Percentiles rank a stretch among this genome's conserved stretches.
Evolutionary conservation across 495 filamentous ascomycete species (phyloP).

Genomic region (Tuber microsphaerosporum): DNA sequence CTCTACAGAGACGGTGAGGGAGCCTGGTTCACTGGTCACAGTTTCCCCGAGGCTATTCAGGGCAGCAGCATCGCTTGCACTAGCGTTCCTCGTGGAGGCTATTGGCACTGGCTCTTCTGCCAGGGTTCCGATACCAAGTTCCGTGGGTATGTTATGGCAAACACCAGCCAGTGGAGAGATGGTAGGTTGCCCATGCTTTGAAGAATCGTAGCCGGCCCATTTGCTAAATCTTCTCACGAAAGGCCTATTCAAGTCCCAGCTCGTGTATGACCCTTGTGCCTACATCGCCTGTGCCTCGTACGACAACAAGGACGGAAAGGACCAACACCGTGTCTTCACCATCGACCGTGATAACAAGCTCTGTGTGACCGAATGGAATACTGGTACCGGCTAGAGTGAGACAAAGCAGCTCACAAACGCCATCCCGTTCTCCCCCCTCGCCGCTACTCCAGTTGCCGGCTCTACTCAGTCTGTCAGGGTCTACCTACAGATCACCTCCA

Average conservation of each 20-base stretch:
- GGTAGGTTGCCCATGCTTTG: neutral
- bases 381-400: neutral
- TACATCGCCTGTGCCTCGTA: too few species aligned
- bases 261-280: too few species aligned
- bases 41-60: conserved; percentile 8
- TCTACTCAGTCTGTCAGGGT: neutral
- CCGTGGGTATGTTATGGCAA: conserved; percentile 1
- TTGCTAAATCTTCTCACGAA: too few species aligned
- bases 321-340: conserved; percentile 18
- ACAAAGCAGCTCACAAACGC: neutral
- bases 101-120: conserved; percentile 14
- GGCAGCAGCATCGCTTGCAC: conserved; percentile 13
- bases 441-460: conserved; percentile 2
- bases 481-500: conserved; percentile 4
- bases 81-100: neutral
- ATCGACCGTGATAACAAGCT: conserved; percentile 13
- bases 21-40: conserved; percentile 10
- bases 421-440: conserved; percentile 1
- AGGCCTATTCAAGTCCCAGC: too few species aligned
- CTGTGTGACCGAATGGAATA: conserved; percentile 10
- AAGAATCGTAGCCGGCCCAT: too few species aligned
- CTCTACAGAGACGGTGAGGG: conserved; percentile 2
- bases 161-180: neutral
- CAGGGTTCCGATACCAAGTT: conserved; percentile 7
- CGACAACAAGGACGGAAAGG: neutral